Percentiles rank a stretch among this genome's conserved stretches.
phyloP scores from a whole-genome alignment of 768 basidiomycete genomes.

The Lactarius hatsudake region DNA sequence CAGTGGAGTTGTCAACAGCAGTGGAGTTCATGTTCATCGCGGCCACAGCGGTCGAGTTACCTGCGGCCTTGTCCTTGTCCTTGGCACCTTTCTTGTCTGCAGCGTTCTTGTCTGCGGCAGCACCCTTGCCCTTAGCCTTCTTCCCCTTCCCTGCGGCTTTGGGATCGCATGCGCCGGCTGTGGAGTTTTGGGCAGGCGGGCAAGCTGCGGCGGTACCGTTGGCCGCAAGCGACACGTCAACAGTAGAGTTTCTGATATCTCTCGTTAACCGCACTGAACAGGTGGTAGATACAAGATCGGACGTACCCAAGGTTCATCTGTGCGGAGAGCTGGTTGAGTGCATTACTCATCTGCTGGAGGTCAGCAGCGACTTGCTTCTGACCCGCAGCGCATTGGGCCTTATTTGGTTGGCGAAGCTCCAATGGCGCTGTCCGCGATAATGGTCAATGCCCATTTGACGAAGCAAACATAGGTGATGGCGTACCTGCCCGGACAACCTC shows the following conservation, averaged over 20 bases:
- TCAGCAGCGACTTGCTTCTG: not conserved
- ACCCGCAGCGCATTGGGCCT: not conserved
- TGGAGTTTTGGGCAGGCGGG: not conserved
- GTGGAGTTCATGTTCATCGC: too few relatives aligned
- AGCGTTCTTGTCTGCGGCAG: too few relatives aligned
- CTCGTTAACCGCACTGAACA: not conserved
- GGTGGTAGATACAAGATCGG: not conserved
- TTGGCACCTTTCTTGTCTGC: too few relatives aligned
- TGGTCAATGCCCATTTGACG: not conserved
- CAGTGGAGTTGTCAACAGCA: too few relatives aligned
- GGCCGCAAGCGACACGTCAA: not conserved
- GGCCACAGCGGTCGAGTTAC: too few relatives aligned
- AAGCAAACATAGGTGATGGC: not conserved
- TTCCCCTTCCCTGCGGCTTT: not conserved
- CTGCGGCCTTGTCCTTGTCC: too few relatives aligned
- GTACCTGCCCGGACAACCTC: conserved; percentile 11
- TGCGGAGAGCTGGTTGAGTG: not conserved
- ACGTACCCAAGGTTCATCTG: conserved; percentile 11
- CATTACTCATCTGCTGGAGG: not conserved
- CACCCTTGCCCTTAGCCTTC: too few relatives aligned
- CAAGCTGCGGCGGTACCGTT: not conserved
- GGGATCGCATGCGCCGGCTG: not conserved
- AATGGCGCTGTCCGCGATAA: conserved; percentile 7
- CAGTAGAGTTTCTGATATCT: not conserved
- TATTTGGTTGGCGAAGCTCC: not conserved